phyloP scores from a whole-genome alignment of 1,284 basidiomycete species.

The Cystobasidium slooffiae region DNA sequence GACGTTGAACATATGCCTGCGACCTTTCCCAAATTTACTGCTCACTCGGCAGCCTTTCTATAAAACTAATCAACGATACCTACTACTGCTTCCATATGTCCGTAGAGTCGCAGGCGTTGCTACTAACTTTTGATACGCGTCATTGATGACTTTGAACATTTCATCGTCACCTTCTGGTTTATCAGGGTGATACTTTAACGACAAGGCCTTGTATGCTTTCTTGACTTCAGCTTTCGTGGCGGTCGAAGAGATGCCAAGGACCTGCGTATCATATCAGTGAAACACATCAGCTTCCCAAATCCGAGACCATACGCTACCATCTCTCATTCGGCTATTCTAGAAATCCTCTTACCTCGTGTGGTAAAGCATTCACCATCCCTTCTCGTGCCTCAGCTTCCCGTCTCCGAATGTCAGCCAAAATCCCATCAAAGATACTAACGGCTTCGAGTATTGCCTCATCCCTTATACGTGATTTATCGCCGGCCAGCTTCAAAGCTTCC shows the following conservation, averaged over 20 bases:
- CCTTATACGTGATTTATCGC: no score
- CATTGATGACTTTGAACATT: constrained; percentile 67
- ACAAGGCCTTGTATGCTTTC: constrained; percentile 68
- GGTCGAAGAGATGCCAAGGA: constrained; percentile 54
- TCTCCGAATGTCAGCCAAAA: no score
- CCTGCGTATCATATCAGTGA: constrained; percentile 16
- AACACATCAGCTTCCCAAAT: neutral
- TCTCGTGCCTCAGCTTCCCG: no score
- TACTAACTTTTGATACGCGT: constrained; percentile 17
- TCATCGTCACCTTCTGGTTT: constrained; percentile 64
- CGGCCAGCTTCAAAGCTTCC: no score
- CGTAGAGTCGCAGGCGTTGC: neutral
- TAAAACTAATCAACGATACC: neutral
- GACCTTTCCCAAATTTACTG: no score
- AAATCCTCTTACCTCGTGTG: no score
- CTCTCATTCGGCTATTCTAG: neutral
- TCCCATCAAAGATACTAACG: no score
- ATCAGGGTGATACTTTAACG: constrained; percentile 74
- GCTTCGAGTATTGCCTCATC: no score
- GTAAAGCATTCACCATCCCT: no score
- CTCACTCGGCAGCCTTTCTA: no score
- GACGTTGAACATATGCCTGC: no score
- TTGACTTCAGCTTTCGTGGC: constrained; percentile 73
- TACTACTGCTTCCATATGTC: neutral
- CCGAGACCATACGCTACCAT: neutral